Base-by-base conservation (phyloP, 2,329 filamentous ascomycete genomes). In the Cytospora piceae region DNA sequence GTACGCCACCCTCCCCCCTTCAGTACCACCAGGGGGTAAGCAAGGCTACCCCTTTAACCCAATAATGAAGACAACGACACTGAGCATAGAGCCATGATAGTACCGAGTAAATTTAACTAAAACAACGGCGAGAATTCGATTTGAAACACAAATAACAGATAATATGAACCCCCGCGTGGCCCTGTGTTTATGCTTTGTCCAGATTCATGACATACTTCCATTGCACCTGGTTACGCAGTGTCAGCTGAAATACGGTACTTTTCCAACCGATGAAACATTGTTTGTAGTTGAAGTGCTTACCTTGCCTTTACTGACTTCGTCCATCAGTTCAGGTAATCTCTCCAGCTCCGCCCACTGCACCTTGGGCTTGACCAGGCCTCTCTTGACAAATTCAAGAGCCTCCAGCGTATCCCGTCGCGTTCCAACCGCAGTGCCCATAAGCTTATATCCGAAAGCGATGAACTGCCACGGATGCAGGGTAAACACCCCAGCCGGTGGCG, bases 331-430 rank as follows among this genome's bases (percentile, higher is more conserved):
- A 22, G 71, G 56, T 14, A 76, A 62, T 11, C 72, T 68, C 24
- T 68, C 69, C 4, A 77, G 65, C 55, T 66, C 69, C 8, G 68
- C 72, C 27, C 66, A 60, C 20, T 71, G 68, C 1, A 74, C 71
- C n/a, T 69, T 71, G 7, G 76, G 75, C 57, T 67, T 70, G 1
- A 81, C 78, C 14, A 72, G 51, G 0, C 74, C 71, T 27, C 74
- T 71, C 64, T 70, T 67, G 6, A 76, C 72, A 68, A 81, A 80
- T 11, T 78, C 77, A 1, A 81, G 70, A 1, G 79, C 79, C 64
- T 81, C 79, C 0, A 77, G 62, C 0, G 78, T 78, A 59, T 81
- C 79, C 2, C 69, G 69, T 15, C 76, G 68, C 5, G 76, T 78
- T 0, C 78, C 79, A 0, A 79, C 77, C 9, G 73, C 55, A 0